phyloP scores from a whole-genome alignment of 2,329 filamentous ascomycete genomes.

The Pleoardoris graminearum region DNA sequence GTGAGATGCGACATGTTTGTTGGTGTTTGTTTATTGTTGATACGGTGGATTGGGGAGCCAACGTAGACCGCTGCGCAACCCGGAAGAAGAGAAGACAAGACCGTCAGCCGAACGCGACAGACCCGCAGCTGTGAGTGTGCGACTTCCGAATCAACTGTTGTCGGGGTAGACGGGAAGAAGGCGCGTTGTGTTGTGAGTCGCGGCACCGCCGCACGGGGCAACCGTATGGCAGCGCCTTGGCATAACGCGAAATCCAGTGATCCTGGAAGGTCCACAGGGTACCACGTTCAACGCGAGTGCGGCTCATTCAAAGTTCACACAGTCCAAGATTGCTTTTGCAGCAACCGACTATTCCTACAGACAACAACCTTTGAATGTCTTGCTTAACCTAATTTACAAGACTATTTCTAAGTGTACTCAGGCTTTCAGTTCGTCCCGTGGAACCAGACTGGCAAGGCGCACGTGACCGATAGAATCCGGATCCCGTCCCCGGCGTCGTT shows the following conservation, averaged over 20 bases:
- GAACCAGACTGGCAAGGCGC: not conserved
- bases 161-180: conserved; percentile 20
- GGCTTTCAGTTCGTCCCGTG: not conserved
- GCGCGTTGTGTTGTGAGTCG: conserved; percentile 6
- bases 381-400: too few species aligned
- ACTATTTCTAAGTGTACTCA: not conserved
- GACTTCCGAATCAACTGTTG: conserved; percentile 19
- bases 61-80: not conserved
- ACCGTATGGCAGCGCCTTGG: conserved; percentile 5
- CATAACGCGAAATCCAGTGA: conserved; percentile 14
- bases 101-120: not conserved
- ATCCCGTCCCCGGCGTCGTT: conserved; percentile 4
- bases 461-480: conserved; percentile 8
- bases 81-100: not conserved
- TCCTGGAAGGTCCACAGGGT: not conserved
- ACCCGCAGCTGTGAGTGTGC: conserved; percentile 16
- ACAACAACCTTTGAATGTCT: too few species aligned
- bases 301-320: too few species aligned
- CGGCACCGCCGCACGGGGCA: conserved; percentile 7
- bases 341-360: too few species aligned
- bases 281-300: not conserved
- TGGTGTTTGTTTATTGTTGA: conserved; percentile 19
- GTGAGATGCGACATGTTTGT: conserved; percentile 29
- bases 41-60: conserved; percentile 7
- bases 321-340: too few species aligned